Percentiles rank a stretch among this genome's conserved stretches.
Evolutionary conservation across 129 eudicot genomes (phyloP).

Genomic region (Lactuca saligna): DNA sequence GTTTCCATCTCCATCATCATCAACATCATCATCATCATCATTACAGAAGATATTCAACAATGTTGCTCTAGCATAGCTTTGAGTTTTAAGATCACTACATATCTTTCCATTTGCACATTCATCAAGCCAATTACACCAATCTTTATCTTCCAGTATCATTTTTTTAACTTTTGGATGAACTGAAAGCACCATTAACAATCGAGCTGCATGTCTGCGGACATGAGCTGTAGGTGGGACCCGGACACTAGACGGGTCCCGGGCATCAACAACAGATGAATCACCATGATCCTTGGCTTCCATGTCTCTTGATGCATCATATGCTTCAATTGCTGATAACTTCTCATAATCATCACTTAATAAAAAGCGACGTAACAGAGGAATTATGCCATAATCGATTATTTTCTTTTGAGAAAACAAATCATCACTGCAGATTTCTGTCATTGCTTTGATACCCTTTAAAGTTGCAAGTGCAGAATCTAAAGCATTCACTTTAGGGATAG

Average conservation of each 20-base stretch:
- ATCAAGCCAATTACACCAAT: slow-evolving; percentile 86
- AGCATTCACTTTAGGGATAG: slow-evolving; percentile 55
- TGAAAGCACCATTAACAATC: slow-evolving; percentile 76
- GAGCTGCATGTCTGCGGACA: slow-evolving; percentile 86
- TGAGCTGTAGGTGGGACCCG: slow-evolving; percentile 84
- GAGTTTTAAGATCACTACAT: slow-evolving; percentile 80
- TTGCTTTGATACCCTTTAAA: slow-evolving; percentile 87
- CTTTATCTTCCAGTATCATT: slow-evolving; percentile 57
- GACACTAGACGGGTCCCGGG: slow-evolving; percentile 50
- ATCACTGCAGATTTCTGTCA: slow-evolving; percentile 86
- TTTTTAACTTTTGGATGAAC: slow-evolving; percentile 82
- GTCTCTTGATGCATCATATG: slow-evolving; percentile 93
- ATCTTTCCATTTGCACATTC: slow-evolving; percentile 91
- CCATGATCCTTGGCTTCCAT: slow-evolving; percentile 65
- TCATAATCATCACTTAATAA: slow-evolving; percentile 89
- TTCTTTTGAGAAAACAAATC: slow-evolving; percentile 59
- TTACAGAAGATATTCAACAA: slow-evolving; percentile 73
- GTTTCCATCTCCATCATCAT: slow-evolving; percentile 22
- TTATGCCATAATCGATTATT: slow-evolving; percentile 64
- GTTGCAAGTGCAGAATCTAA: slow-evolving; percentile 92
- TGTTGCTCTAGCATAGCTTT: slow-evolving; percentile 92
- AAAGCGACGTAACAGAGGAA: slow-evolving; percentile 68
- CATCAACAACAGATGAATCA: slow-evolving; percentile 40
- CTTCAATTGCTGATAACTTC: slow-evolving; percentile 86
- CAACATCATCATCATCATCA: slow-evolving; percentile 40